Evolutionary conservation across 2,329 filamentous ascomycete genomes (phyloP).

Genomic region (Phialophora verrucosa): DNA sequence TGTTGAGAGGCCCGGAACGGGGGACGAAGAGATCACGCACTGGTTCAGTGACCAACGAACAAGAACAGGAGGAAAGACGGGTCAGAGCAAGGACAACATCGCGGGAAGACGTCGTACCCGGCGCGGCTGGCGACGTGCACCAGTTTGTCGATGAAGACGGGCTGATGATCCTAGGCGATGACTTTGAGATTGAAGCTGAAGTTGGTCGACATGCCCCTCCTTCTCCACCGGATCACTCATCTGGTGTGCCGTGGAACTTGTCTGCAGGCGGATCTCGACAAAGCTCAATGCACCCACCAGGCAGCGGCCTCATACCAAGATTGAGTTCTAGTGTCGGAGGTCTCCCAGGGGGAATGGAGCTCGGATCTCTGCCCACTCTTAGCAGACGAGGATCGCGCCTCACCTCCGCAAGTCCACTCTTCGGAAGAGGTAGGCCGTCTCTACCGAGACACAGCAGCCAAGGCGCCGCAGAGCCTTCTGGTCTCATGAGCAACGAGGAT

Average conservation of each 20-base stretch:
- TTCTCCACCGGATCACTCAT: constrained; percentile 70
- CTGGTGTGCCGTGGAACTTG: constrained; percentile 72
- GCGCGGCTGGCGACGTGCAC: constrained; percentile 28
- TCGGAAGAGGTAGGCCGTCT: constrained; percentile 39
- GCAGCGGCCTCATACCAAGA: constrained; percentile 44
- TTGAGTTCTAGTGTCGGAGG: constrained; percentile 46
- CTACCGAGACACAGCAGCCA: constrained; percentile 41
- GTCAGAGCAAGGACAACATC: constrained; percentile 47
- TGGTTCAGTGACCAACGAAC: constrained; percentile 39
- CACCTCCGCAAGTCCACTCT: constrained; percentile 66
- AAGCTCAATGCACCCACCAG: constrained; percentile 46
- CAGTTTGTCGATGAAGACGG: constrained; percentile 43
- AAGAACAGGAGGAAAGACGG: constrained; percentile 41
- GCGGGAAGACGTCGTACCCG: constrained; percentile 44
- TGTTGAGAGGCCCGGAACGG: constrained; percentile 47
- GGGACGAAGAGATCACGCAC: constrained; percentile 43
- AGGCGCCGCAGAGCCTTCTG: constrained; percentile 19
- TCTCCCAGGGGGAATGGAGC: constrained; percentile 36
- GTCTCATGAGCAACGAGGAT: constrained; percentile 34
- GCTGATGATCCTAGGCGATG: constrained; percentile 50
- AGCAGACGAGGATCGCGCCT: constrained; percentile 58
- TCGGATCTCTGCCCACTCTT: constrained; percentile 41
- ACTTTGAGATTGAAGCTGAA: constrained; percentile 54
- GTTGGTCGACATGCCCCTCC: constrained; percentile 71
- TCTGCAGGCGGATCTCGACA: constrained; percentile 57